Evolutionary conservation across 805 yeast genomes (phyloP).

Genomic region (Phaffomyces thermotolerans): DNA sequence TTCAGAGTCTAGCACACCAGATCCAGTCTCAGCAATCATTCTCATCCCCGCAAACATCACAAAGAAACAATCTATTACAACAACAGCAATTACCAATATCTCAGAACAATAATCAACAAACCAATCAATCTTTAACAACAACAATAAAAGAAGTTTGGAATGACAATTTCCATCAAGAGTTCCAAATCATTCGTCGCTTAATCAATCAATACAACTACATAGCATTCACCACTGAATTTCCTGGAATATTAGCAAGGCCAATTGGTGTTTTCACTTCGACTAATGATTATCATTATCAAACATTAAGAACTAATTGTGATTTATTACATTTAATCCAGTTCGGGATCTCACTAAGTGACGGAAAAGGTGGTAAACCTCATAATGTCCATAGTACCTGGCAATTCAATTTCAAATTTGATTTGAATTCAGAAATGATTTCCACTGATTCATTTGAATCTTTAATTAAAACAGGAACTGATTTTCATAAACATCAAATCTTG

Average conservation of each 20-base stretch:
- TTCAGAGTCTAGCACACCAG: constrained; percentile 9
- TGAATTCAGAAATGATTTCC: constrained; percentile 75
- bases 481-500: constrained; percentile 58
- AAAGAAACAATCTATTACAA: constrained; percentile 1
- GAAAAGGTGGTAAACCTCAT: constrained; percentile 62
- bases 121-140: constrained; percentile 24
- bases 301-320: constrained; percentile 87
- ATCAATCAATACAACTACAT: constrained; percentile 51
- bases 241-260: constrained; percentile 94
- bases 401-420: constrained; percentile 81
- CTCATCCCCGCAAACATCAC: background rate
- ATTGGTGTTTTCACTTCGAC: constrained; percentile 88
- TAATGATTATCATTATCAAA: constrained; percentile 91
- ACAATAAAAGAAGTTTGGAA: constrained; percentile 69
- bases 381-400: constrained; percentile 83
- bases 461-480: constrained; percentile 76
- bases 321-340: constrained; percentile 79
- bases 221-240: constrained; percentile 84
- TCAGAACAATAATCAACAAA: constrained; percentile 16
- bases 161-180: constrained; percentile 60
- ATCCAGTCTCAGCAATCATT: background rate
- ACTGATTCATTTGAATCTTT: constrained; percentile 77
- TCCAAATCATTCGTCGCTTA: constrained; percentile 51
- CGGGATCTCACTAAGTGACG: constrained; percentile 69
- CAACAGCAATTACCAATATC: constrained; percentile 14